Percentiles rank a stretch among this genome's conserved stretches.
These are phyloP conservation scores for Inga oerstediana DNA, from an alignment of 306 rosid genomes.

Conservation along the genomic window DNA sequence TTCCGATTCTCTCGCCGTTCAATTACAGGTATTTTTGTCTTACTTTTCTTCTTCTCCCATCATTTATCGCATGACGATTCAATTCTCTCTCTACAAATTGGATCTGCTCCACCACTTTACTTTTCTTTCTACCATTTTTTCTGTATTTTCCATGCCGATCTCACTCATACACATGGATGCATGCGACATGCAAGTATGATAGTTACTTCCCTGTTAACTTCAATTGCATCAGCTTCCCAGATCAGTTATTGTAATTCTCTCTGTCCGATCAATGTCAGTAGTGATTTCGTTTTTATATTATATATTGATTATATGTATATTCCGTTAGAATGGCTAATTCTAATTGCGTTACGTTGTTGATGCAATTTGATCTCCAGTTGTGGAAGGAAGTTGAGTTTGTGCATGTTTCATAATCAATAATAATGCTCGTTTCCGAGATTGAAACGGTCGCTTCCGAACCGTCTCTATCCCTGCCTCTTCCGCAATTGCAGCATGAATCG, in stretches of 20 bases:
- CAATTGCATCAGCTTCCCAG: neutral
- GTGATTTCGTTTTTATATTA: neutral
- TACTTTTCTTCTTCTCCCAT: neutral
- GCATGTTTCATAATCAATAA: neutral
- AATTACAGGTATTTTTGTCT: slow-evolving; percentile 34
- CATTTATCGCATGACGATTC: neutral
- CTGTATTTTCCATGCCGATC: slow-evolving; percentile 1
- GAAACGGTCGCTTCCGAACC: neutral
- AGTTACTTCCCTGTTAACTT: neutral
- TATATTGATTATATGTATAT: neutral
- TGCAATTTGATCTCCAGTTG: neutral
- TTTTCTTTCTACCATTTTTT: slow-evolving; percentile 10
- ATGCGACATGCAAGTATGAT: slow-evolving; percentile 44
- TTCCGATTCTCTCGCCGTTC: slow-evolving; percentile 11
- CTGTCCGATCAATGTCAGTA: neutral
- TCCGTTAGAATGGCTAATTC: neutral
- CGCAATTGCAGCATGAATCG: slow-evolving; percentile 34
- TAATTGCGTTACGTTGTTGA: neutral
- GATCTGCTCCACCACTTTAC: neutral
- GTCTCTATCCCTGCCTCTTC: slow-evolving; percentile 19
- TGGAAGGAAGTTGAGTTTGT: neutral
- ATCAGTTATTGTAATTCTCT: neutral
- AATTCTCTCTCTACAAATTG: neutral
- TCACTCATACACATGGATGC: slow-evolving; percentile 35
- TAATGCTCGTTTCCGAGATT: slow-evolving; percentile 25